Conservation (phyloP, 208 protist genomes). For the Leishmania amazonensis region DNA sequence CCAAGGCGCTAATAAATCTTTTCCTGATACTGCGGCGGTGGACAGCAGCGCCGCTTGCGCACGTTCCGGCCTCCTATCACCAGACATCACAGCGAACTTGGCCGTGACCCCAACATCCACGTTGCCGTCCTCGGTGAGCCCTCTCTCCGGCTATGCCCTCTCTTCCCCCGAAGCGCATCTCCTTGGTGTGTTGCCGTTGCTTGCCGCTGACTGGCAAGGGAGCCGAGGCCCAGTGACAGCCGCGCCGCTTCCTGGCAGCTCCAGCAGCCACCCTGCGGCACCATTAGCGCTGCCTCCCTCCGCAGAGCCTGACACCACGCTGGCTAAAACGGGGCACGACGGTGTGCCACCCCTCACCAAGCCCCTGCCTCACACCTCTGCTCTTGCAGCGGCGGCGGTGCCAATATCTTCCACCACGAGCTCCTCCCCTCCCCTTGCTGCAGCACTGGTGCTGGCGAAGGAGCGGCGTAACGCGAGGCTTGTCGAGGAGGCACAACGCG, state of each 20-base stretch:
- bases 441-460: conserved; percentile 25
- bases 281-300: background rate
- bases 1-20: background rate
- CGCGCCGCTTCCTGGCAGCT: background rate
- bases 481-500: conserved; percentile 6
- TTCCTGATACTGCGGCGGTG: background rate
- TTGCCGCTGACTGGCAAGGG: background rate
- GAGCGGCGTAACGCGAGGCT: conserved; percentile 23
- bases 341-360: background rate
- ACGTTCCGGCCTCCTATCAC: conserved; percentile 1
- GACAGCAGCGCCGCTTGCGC: background rate
- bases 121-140: background rate
- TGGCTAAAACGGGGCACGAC: background rate
- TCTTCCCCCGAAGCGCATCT: background rate
- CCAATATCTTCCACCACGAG: background rate
- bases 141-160: background rate
- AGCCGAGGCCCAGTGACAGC: background rate
- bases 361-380: background rate
- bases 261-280: background rate
- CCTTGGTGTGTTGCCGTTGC: background rate
- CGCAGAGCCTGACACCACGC: background rate
- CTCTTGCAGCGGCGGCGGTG: background rate
- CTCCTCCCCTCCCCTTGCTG: background rate
- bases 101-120: background rate
- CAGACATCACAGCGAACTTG: conserved; percentile 2